Percentiles rank a stretch among this genome's conserved stretches.
phyloP scores from a whole-genome alignment of 2,329 filamentous ascomycete species.

The Pseudocercospora fijiensis region DNA sequence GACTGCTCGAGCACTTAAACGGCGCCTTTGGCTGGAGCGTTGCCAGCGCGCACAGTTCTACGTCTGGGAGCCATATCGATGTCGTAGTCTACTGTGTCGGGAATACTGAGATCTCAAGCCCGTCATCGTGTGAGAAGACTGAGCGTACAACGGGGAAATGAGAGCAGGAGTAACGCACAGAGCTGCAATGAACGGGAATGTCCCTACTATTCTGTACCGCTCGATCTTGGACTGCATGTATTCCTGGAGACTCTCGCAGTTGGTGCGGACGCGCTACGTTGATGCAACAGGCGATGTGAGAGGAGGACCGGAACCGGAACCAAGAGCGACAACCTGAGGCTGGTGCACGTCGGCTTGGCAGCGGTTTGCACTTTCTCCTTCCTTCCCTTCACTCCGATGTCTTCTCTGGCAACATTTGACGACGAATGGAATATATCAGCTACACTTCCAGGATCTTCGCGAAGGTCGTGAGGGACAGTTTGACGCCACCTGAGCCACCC shows the following conservation, averaged over 20 bases:
- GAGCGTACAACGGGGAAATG: background rate
- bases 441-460: background rate
- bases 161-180: background rate
- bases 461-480: background rate
- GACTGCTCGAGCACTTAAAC: background rate
- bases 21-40: background rate
- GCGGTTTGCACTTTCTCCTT: background rate
- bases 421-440: too few species aligned
- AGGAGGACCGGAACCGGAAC: background rate
- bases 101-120: background rate
- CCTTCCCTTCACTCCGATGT: background rate
- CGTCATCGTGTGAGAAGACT: background rate
- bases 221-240: too few species aligned
- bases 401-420: too few species aligned
- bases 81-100: background rate
- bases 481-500: background rate
- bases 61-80: background rate
- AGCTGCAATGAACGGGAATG: background rate
- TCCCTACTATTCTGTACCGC: too few species aligned
- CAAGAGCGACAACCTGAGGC: background rate
- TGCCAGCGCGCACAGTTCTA: background rate
- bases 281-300: background rate
- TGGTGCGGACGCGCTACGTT: too few species aligned
- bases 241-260: too few species aligned
- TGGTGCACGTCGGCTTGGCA: background rate